A percentile compares a stretch with the other conserved stretches of the same genome.
Evolutionary conservation across 306 rosid genomes (phyloP).

Genomic region (Corylus avellana): DNA sequence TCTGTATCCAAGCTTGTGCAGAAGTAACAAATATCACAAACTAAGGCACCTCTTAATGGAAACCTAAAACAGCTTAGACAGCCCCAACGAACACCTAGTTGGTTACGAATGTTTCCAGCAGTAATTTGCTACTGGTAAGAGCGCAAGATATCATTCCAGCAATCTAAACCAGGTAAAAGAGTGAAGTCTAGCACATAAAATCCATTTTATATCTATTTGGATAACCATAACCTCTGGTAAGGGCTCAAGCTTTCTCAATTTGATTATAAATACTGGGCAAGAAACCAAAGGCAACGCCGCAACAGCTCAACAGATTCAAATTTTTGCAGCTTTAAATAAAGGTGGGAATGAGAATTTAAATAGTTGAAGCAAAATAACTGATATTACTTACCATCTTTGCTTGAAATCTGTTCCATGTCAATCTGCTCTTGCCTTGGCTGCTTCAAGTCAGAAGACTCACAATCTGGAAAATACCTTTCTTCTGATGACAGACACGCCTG

Average conservation of each 20-base stretch:
- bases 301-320: background rate
- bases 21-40: background rate
- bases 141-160: background rate
- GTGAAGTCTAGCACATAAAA: background rate
- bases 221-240: background rate
- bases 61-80: too few species aligned
- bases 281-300: background rate
- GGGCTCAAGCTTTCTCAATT: background rate
- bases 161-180: background rate
- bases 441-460: constrained; percentile 49
- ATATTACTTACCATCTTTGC: constrained; percentile 48
- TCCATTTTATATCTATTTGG: background rate
- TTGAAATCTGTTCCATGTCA: constrained; percentile 55
- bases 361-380: background rate
- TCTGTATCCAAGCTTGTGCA: background rate
- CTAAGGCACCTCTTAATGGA: background rate
- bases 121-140: constrained; percentile 1
- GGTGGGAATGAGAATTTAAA: background rate
- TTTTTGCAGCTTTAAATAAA: background rate
- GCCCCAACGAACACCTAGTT: background rate
- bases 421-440: constrained; percentile 50
- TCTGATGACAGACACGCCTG: constrained; percentile 57
- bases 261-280: too few species aligned
- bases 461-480: constrained; percentile 23
- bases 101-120: background rate